Percentiles rank a stretch among this genome's conserved stretches.
Evolutionary conservation across 2,329 filamentous ascomycete genomes (phyloP).

Genomic region (Verticillium zaregamsianum): DNA sequence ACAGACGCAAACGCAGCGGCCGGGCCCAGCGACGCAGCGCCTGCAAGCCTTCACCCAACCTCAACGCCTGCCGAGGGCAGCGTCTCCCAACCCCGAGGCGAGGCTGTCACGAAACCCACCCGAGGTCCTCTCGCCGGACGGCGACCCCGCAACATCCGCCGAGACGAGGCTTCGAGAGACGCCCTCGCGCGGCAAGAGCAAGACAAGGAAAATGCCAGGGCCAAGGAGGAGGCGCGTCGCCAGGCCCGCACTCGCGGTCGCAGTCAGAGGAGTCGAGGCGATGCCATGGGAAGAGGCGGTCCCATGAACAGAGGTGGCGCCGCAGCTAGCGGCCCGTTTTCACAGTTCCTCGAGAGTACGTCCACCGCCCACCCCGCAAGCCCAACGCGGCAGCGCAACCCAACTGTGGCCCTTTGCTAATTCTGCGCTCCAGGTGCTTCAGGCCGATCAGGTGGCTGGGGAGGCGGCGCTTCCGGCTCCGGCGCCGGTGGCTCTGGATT

Average conservation of each 20-base stretch:
- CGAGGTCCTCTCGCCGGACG: constrained; percentile 31
- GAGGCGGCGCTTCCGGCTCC: constrained; percentile 20
- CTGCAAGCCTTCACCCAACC: background rate
- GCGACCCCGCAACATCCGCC: constrained; percentile 42
- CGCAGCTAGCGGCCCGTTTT: constrained; percentile 34
- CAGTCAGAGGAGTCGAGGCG: constrained; percentile 38
- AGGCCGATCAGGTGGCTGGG: constrained; percentile 11
- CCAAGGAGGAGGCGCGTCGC: constrained; percentile 13
- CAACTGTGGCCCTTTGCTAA: background rate
- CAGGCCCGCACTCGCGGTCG: constrained; percentile 18
- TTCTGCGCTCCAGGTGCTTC: constrained; percentile 8
- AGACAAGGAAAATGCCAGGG: constrained; percentile 29
- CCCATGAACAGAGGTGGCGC: constrained; percentile 26
- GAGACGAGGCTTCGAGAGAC: constrained; percentile 47
- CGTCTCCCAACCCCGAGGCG: background rate
- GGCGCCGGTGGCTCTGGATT: constrained; percentile 20
- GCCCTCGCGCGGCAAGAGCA: constrained; percentile 39
- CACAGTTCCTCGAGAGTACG: constrained; percentile 16
- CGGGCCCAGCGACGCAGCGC: background rate
- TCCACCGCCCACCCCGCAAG: background rate
- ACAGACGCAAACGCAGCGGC: background rate
- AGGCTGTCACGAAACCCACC: constrained; percentile 25
- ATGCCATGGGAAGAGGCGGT: constrained; percentile 38
- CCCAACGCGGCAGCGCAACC: background rate
- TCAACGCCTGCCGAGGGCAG: background rate